Base-by-base conservation (phyloP, 2,329 filamentous ascomycete genomes). In the Trichoderma simmonsii region DNA sequence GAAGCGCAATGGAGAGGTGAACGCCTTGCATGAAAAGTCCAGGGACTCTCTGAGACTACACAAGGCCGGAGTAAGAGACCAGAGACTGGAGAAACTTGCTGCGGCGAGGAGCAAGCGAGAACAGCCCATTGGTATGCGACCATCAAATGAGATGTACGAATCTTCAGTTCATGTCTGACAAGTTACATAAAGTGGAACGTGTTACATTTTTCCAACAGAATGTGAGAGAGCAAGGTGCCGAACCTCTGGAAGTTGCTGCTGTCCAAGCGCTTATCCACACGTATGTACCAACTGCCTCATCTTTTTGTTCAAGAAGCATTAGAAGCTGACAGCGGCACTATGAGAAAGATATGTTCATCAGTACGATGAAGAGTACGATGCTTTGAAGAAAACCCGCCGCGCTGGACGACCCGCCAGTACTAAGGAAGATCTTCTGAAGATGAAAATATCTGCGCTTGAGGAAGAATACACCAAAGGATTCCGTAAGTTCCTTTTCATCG, bases 381-480 rank as follows among this genome's bases (percentile, higher is more conserved):
- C 85, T 48, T 76, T 92, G 64, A 92, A 92, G 79, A 90, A 90
- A 76, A 84, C 89, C 32, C 89, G 93, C 11, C 89, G 95, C 59
- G 86, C 94, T 28, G 95, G 95, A 18, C 88, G 95, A 67, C 94
- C 95, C 9, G 86, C 94, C 21, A 93, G 87, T 78, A 89, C 90
- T 26, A 91, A 89, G 73, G 94, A 98, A 80, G 93, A 95, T 75
- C 83, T 93, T 24, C 84, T 98, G 51, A 91, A 90, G 80, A 86
- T 93, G 77, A 91, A 90, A 75, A 90, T 93, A 70, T 86, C 88
- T 15, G 84, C 83, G 1, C 92, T 98, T 74, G 86, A 91, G 78
- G 92, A 92, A 76, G 96, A 99, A 83, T 93, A 93, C 75, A 88
- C 91, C 74, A 90, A 90, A 68, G 96, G 96, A 0, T 97, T 97